Conservation (phyloP, 495 filamentous ascomycete species). For the Cercophora samala region DNA sequence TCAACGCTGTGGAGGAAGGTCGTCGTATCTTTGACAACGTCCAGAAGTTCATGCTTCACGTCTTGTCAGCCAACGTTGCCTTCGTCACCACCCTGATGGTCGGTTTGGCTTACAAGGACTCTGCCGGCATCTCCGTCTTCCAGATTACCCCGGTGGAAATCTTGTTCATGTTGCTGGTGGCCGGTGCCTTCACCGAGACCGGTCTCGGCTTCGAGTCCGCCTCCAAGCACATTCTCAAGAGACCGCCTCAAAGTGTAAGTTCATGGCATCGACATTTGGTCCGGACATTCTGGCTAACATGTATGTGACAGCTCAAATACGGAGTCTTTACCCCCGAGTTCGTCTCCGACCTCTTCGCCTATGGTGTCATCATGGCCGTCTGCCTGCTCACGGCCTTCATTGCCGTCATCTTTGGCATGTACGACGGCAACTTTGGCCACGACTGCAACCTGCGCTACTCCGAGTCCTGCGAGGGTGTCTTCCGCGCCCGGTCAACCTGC, state of each 20-base stretch:
- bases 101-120: slow-evolving; percentile 70
- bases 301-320: slow-evolving; percentile 37
- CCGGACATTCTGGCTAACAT: not conserved
- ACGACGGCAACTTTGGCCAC: slow-evolving; percentile 63
- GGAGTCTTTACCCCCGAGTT: slow-evolving; percentile 69
- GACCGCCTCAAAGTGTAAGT: slow-evolving; percentile 57
- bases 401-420: slow-evolving; percentile 61
- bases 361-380: slow-evolving; percentile 64
- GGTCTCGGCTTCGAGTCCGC: slow-evolving; percentile 71
- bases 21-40: slow-evolving; percentile 75
- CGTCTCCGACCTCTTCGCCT: slow-evolving; percentile 69
- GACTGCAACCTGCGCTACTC: slow-evolving; percentile 62
- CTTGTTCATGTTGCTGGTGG: slow-evolving; percentile 75
- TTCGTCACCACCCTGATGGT: slow-evolving; percentile 67
- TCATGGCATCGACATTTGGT: not conserved
- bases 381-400: slow-evolving; percentile 46
- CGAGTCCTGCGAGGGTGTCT: slow-evolving; percentile 58
- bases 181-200: slow-evolving; percentile 69
- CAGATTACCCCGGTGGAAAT: slow-evolving; percentile 71
- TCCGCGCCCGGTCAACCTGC: slow-evolving; percentile 70
- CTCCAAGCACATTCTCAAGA: slow-evolving; percentile 64
- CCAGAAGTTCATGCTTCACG: slow-evolving; percentile 75
- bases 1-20: slow-evolving; percentile 69
- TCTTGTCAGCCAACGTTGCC: slow-evolving; percentile 69
- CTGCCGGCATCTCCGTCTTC: slow-evolving; percentile 61